Evolutionary conservation across 208 protist species (phyloP), one percentile per base, ranked within the genome.

Genomic region (Leishmania lainsoni): DNA sequence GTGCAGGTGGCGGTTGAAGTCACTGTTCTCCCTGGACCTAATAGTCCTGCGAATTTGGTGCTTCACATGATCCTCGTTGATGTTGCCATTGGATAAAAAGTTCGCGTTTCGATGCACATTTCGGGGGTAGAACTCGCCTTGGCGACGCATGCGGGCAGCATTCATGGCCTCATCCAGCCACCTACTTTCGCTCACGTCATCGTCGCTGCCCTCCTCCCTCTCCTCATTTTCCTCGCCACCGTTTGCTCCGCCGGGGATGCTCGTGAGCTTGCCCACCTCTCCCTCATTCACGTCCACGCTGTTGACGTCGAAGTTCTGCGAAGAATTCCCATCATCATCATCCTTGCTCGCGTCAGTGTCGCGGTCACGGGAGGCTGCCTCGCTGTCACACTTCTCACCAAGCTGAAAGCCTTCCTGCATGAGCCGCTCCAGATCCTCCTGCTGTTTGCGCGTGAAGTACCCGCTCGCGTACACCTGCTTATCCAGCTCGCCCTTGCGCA

Each of bases 381-480:
- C 78, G 35, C 69, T 78, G 63, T 75, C 63, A 49, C 56, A 29
- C 20, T 49, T 71, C n/a, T 78, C 65, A 14, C 52, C n/a, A 0
- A 72, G 12, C 75, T 63, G 75, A 22, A 89, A 87, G 73, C 83
- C 85, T 10, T 85, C 83, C 51, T 92, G 85, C 87, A 98, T 89
- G 22, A 98, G 78, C 39, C 83, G 79, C 77, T 96, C 89, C 12
- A 98, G 81, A 29, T 96, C 93, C 65, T 92, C 81, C 70, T 97
- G 88, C 65, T 95, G 88, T 77, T 87, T 86, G 39, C 81, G 87
- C 5, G 84, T 92, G 83, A 95, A 97, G 85, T 89, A 86, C 20
- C 95, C 95, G 51, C 92, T 98, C 6, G 94, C 94, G 79, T 91
- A 93, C 42, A 96, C 95, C 49, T 91, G 70, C 61, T 91, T 87